phyloP scores from a whole-genome alignment of 768 basidiomycete genomes.

The Crepidotus variabilis region DNA sequence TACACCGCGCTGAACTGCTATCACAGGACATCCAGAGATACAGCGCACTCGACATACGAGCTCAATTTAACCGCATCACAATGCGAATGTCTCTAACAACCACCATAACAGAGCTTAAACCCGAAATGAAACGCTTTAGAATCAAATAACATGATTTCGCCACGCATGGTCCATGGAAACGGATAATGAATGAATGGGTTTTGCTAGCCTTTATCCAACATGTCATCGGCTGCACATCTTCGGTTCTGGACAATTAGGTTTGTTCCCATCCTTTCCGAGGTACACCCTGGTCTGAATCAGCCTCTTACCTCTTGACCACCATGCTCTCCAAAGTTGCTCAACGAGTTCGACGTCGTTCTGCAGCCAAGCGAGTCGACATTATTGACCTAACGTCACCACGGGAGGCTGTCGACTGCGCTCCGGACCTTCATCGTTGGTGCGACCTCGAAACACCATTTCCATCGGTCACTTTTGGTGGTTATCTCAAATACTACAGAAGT shows the following conservation, averaged over 20 bases:
- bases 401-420: constrained; percentile 22
- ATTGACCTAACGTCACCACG: background rate
- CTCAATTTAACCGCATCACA: background rate
- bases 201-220: constrained; percentile 3
- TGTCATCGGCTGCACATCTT: background rate
- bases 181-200: background rate
- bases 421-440: constrained; percentile 32
- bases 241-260: constrained; percentile 3
- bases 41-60: no score
- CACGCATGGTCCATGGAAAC: background rate
- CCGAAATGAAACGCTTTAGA: background rate
- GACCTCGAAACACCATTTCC: constrained; percentile 36
- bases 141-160: background rate
- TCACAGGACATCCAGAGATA: no score
- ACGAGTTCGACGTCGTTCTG: constrained; percentile 15
- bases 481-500: constrained; percentile 33
- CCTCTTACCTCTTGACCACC: constrained; percentile 12
- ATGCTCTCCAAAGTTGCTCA: constrained; percentile 30
- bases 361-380: background rate
- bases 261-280: constrained; percentile 19
- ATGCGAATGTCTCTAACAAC: background rate
- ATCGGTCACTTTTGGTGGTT: constrained; percentile 35
- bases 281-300: constrained; percentile 4
- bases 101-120: background rate
- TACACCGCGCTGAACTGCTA: no score